Evolutionary conservation across 2,329 filamentous ascomycete species (phyloP).

Genomic region (Colletotrichum truncatum): DNA sequence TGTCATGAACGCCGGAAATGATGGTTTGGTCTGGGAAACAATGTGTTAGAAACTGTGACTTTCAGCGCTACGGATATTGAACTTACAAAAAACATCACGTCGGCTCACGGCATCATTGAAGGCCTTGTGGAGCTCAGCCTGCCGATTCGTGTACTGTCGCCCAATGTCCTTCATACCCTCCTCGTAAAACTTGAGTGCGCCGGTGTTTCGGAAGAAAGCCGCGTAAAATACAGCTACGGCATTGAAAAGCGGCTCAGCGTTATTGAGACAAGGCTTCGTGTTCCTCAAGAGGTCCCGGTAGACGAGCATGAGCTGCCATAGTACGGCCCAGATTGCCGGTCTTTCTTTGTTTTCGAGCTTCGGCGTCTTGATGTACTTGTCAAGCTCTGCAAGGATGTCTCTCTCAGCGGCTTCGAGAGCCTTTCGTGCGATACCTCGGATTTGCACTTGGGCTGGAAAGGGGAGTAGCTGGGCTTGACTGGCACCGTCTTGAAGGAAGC

Average conservation of each 20-base stretch:
- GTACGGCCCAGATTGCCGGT: slow-evolving; percentile 54
- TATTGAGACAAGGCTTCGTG: background rate
- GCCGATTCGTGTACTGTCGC: too few relatives aligned
- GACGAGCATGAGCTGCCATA: slow-evolving; percentile 60
- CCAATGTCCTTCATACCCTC: too few relatives aligned
- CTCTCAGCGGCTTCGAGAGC: slow-evolving; percentile 48
- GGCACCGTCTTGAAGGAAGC: background rate
- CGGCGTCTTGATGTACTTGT: slow-evolving; percentile 42
- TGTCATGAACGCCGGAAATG: background rate
- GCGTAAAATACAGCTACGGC: slow-evolving; percentile 35
- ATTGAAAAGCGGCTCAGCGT: slow-evolving; percentile 23
- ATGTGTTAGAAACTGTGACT: background rate
- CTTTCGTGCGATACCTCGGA: slow-evolving; percentile 49
- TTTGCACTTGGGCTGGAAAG: slow-evolving; percentile 49
- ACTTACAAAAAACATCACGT: slow-evolving; percentile 47
- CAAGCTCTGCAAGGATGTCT: slow-evolving; percentile 50
- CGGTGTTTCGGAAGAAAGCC: slow-evolving; percentile 31
- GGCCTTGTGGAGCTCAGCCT: background rate
- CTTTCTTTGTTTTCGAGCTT: slow-evolving; percentile 41
- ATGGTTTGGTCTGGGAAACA: slow-evolving; percentile 4
- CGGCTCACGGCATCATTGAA: slow-evolving; percentile 18
- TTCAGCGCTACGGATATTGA: background rate
- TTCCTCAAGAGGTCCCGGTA: slow-evolving; percentile 51
- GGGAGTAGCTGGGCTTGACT: slow-evolving; percentile 37
- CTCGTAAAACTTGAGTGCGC: slow-evolving; percentile 25